A percentile compares a stretch with the other conserved stretches of the same genome.
phyloP scores from a whole-genome alignment of 1,284 basidiomycete species.

The Ceratobasidium sp. region DNA sequence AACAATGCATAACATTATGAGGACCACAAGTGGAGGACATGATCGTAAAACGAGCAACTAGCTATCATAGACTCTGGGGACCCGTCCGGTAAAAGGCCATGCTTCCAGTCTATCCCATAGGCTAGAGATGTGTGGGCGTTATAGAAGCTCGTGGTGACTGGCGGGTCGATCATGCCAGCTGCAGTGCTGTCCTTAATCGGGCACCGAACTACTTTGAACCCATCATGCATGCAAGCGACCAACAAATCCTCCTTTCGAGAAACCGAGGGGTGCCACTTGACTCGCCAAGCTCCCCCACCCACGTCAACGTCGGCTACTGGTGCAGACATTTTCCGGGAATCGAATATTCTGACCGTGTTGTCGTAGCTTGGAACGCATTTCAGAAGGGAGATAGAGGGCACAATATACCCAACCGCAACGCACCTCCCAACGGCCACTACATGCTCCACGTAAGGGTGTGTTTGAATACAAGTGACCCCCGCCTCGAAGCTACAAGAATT shows the following conservation, averaged over 20 bases:
- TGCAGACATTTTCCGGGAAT: slow-evolving; percentile 75
- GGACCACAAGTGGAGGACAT: slow-evolving; percentile 85
- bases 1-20: background rate
- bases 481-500: slow-evolving; percentile 79
- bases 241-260: slow-evolving; percentile 77
- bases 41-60: slow-evolving; percentile 98
- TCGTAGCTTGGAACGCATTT: slow-evolving; percentile 78
- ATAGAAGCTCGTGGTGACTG: slow-evolving; percentile 71
- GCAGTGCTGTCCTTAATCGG: slow-evolving; percentile 53
- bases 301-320: slow-evolving; percentile 76
- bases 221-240: slow-evolving; percentile 97
- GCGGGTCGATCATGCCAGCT: slow-evolving; percentile 51
- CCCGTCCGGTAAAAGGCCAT: slow-evolving; percentile 55
- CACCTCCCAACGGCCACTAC: slow-evolving; percentile 93
- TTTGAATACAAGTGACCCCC: slow-evolving; percentile 93
- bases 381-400: background rate
- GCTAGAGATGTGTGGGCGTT: slow-evolving; percentile 87
- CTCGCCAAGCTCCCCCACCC: slow-evolving; percentile 95
- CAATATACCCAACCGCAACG: slow-evolving; percentile 47
- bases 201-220: slow-evolving; percentile 86
- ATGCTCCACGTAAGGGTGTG: slow-evolving; percentile 83
- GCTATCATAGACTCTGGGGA: slow-evolving; percentile 70
- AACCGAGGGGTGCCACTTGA: slow-evolving; percentile 91
- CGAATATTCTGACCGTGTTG: slow-evolving; percentile 84
- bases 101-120: slow-evolving; percentile 97